Evolutionary conservation across 768 basidiomycete genomes (phyloP).

Genomic region (Russula abietina): DNA sequence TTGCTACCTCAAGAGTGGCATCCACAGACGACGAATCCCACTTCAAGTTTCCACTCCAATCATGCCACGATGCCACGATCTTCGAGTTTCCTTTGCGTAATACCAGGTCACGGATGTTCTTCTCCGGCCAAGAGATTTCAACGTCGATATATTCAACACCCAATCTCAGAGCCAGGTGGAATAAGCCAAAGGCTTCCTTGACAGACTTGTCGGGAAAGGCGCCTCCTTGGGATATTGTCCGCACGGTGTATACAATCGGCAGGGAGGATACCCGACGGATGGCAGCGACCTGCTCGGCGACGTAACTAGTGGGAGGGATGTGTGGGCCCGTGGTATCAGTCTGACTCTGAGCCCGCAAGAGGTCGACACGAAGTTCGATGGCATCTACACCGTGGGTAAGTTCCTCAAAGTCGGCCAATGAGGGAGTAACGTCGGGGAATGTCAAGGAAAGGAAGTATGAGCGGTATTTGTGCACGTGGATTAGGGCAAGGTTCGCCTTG

Average conservation of each 20-base stretch:
- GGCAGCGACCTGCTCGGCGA: conserved; percentile 72
- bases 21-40: conserved; percentile 69
- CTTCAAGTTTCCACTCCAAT: conserved; percentile 78
- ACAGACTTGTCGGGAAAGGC: conserved; percentile 76
- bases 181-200: conserved; percentile 66
- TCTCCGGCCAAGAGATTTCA: conserved; percentile 71
- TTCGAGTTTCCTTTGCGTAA: conserved; percentile 63
- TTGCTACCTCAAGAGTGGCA: conserved; percentile 63
- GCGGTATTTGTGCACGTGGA: conserved; percentile 48
- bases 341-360: conserved; percentile 54
- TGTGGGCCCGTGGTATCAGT: conserved; percentile 43
- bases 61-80: conserved; percentile 92
- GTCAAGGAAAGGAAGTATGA: conserved; percentile 93
- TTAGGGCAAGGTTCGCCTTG: conserved; percentile 55
- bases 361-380: conserved; percentile 89
- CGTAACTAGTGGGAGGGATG: conserved; percentile 65
- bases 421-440: conserved; percentile 77
- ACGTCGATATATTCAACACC: conserved; percentile 93
- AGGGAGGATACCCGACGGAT: conserved; percentile 71
- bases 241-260: conserved; percentile 88
- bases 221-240: conserved; percentile 86
- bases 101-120: conserved; percentile 52
- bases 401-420: conserved; percentile 61
- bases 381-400: conserved; percentile 84
- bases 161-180: conserved; percentile 70